phyloP scores from a whole-genome alignment of 1,139 yeast genomes.

The Candida smagusa region DNA sequence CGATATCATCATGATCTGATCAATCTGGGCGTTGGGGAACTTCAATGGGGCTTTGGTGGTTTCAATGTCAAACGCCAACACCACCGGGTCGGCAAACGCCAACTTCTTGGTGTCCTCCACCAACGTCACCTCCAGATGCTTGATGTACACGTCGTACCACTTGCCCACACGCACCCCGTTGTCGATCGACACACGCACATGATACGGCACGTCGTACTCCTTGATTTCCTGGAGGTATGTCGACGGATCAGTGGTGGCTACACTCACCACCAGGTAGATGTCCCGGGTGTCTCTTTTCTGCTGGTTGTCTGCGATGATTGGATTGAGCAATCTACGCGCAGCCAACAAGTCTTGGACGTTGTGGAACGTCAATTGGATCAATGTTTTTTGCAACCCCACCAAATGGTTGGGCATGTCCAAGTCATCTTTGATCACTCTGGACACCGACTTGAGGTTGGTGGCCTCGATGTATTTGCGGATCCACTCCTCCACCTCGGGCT shows the following conservation, averaged over 20 bases:
- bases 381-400: constrained; percentile 64
- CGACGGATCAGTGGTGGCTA: constrained; percentile 51
- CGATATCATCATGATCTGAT: constrained; percentile 98
- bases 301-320: constrained; percentile 69
- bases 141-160: constrained; percentile 83
- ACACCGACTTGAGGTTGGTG: constrained; percentile 50
- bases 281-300: constrained; percentile 64
- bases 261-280: constrained; percentile 57
- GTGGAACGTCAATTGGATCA: constrained; percentile 70
- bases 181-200: constrained; percentile 93
- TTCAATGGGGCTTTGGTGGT: constrained; percentile 95
- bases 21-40: constrained; percentile 91
- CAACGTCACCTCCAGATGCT: constrained; percentile 53
- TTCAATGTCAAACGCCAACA: constrained; percentile 95
- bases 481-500: constrained; percentile 84
- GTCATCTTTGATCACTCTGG: constrained; percentile 70
- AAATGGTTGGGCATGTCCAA: constrained; percentile 80
- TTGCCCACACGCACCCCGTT: constrained; percentile 84
- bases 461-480: constrained; percentile 66
- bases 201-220: constrained; percentile 96
- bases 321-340: constrained; percentile 67
- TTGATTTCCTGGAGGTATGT: constrained; percentile 73
- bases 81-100: constrained; percentile 97
- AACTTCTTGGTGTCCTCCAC: constrained; percentile 70
- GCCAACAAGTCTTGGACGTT: constrained; percentile 71